Evolutionary conservation across 2,329 filamentous ascomycete genomes (phyloP).

Genomic region (Penicillium olsonii): DNA sequence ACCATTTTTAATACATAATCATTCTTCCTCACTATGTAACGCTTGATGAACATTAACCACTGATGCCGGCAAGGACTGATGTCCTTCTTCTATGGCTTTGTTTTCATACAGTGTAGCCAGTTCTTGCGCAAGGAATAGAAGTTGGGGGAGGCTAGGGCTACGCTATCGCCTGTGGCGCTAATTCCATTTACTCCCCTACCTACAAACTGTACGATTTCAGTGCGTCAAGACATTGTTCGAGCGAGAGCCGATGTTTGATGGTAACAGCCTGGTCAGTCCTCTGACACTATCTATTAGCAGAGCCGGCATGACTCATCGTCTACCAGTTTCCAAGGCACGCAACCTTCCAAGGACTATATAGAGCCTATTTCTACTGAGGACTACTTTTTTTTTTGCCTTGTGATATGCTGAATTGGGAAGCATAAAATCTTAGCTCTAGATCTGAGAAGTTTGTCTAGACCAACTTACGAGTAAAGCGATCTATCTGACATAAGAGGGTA

Average conservation of each 20-base stretch:
- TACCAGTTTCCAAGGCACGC: neutral
- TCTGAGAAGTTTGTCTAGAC: neutral
- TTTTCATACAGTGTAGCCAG: neutral
- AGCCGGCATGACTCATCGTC: too few species aligned
- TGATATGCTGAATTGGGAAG: too few species aligned
- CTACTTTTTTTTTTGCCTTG: too few species aligned
- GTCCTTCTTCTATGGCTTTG: neutral
- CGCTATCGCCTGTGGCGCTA: neutral
- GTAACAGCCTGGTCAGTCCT: too few species aligned
- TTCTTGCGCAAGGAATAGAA: neutral
- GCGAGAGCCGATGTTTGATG: too few species aligned
- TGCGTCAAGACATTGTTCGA: too few species aligned
- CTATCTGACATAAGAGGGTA: too few species aligned
- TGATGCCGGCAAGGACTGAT: neutral
- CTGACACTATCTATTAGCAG: too few species aligned
- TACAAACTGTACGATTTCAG: too few species aligned
- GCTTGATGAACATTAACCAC: neutral
- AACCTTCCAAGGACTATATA: neutral
- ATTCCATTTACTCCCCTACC: too few species aligned
- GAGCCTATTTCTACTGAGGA: neutral
- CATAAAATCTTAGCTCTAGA: neutral
- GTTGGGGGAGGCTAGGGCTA: neutral
- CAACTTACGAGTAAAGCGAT: constrained; percentile 1
- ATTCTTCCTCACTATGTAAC: neutral
- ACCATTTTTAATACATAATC: neutral